Conservation (phyloP, 2,329 filamentous ascomycete species). For the Xylariaceae sp. region DNA sequence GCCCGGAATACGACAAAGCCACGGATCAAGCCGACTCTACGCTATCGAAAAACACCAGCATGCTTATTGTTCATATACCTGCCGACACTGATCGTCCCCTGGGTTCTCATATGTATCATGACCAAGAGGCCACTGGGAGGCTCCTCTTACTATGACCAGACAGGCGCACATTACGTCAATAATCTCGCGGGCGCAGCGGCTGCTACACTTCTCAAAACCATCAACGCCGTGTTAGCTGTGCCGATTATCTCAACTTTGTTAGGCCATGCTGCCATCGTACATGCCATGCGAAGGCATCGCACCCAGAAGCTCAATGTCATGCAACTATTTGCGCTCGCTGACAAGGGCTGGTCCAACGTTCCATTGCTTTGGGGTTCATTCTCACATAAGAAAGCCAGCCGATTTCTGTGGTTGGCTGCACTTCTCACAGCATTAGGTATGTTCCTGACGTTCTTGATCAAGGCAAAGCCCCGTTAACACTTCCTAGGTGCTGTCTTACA, state of each 20-base stretch:
- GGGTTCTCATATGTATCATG: slow-evolving; percentile 10
- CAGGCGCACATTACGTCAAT: slow-evolving; percentile 1
- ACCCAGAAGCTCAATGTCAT: slow-evolving; percentile 12
- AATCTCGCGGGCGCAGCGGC: slow-evolving; percentile 1
- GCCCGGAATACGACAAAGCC: neutral
- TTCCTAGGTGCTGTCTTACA: slow-evolving; percentile 5
- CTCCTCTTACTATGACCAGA: slow-evolving; percentile 7
- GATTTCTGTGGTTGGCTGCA: slow-evolving; percentile 10
- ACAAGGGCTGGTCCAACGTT: slow-evolving; percentile 14
- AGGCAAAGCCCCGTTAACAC: slow-evolving; percentile 1
- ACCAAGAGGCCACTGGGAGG: slow-evolving; percentile 7
- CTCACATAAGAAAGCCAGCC: slow-evolving; percentile 4
- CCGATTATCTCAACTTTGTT: slow-evolving; percentile 12
- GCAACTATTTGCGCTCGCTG: slow-evolving; percentile 20
- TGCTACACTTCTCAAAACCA: slow-evolving; percentile 5
- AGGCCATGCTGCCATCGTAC: slow-evolving; percentile 16
- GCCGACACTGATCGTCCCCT: slow-evolving; percentile 11
- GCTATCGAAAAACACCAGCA: neutral
- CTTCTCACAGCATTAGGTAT: slow-evolving; percentile 3
- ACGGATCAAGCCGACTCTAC: neutral
- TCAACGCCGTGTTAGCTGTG: slow-evolving; percentile 13
- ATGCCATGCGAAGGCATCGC: slow-evolving; percentile 11
- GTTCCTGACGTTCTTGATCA: neutral
- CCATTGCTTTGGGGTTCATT: slow-evolving; percentile 4
- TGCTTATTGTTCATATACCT: slow-evolving; percentile 5